A percentile compares a stretch with the other conserved stretches of the same genome.
These are phyloP conservation scores for Ceratobasidium sp. DNA, from an alignment of 1,284 basidiomycete species.

Conservation along the genomic window DNA sequence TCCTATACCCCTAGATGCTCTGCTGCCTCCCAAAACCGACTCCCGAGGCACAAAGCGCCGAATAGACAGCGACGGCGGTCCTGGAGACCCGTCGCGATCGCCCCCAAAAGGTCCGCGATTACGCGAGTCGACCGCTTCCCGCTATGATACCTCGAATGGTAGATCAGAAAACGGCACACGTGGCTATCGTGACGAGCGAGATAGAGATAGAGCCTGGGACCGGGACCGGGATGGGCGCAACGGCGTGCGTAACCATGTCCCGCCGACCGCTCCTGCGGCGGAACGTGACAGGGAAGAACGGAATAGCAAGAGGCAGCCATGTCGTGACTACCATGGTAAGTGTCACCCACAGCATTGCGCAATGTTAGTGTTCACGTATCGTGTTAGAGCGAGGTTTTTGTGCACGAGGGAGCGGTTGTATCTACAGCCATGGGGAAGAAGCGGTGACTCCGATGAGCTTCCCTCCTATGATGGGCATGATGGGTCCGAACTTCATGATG, in stretches of 20 bases:
- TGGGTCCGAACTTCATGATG: constrained; percentile 45
- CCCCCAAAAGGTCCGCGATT: constrained; percentile 77
- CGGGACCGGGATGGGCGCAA: constrained; percentile 55
- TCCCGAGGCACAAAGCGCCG: constrained; percentile 69
- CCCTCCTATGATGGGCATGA: constrained; percentile 48
- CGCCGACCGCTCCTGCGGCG: constrained; percentile 49
- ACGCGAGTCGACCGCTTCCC: constrained; percentile 70
- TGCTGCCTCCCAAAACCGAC: constrained; percentile 64
- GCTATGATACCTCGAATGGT: constrained; percentile 59
- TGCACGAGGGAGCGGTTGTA: constrained; percentile 88
- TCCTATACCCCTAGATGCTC: constrained; percentile 77
- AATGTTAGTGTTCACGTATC: constrained; percentile 29
- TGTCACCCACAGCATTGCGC: constrained; percentile 39
- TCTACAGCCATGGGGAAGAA: constrained; percentile 89
- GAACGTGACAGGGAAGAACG: constrained; percentile 46
- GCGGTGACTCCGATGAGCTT: constrained; percentile 68
- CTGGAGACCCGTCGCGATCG: constrained; percentile 60
- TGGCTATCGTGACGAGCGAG: constrained; percentile 55
- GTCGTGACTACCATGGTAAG: constrained; percentile 91
- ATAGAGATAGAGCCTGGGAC: constrained; percentile 51
- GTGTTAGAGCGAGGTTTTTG: constrained; percentile 88
- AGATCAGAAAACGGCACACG: constrained; percentile 48
- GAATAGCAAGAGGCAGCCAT: constrained; percentile 62
- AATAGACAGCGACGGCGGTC: constrained; percentile 66
- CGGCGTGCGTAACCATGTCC: constrained; percentile 54